Evolutionary conservation across 2,329 filamentous ascomycete species (phyloP).

Genomic region (Phaeosphaeriaceae sp.): DNA sequence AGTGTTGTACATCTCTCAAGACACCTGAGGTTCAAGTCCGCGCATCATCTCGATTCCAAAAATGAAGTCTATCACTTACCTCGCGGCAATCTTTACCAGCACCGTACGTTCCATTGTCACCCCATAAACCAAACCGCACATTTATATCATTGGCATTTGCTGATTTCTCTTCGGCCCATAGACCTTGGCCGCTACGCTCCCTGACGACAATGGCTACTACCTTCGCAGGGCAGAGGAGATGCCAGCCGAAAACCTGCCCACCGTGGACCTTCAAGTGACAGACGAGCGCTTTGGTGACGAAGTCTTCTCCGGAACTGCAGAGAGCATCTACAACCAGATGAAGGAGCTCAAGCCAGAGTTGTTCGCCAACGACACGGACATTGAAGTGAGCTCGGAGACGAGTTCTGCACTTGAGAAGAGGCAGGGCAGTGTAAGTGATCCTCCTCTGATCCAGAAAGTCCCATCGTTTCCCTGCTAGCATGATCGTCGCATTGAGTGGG

Average conservation of each 20-base stretch:
- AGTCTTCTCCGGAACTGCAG: background rate
- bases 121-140: too few relatives aligned
- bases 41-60: background rate
- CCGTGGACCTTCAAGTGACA: background rate
- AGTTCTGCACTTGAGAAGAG: background rate
- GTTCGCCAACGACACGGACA: background rate
- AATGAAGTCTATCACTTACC: background rate
- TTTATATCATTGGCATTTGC: background rate
- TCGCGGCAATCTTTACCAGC: background rate
- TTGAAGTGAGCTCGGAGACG: background rate
- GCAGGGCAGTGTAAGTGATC: background rate
- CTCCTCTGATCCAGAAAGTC: too few relatives aligned
- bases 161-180: background rate
- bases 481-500: too few relatives aligned
- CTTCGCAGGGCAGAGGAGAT: background rate
- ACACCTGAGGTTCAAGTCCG: too few relatives aligned
- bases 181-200: background rate
- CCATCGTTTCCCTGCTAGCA: too few relatives aligned
- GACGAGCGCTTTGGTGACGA: background rate
- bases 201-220: background rate
- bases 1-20: background rate
- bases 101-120: background rate
- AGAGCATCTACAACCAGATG: background rate
- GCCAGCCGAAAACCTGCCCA: background rate
- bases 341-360: background rate